Conservation (phyloP, 352 stramenopile genomes). For the Globisporangium alternatum region DNA sequence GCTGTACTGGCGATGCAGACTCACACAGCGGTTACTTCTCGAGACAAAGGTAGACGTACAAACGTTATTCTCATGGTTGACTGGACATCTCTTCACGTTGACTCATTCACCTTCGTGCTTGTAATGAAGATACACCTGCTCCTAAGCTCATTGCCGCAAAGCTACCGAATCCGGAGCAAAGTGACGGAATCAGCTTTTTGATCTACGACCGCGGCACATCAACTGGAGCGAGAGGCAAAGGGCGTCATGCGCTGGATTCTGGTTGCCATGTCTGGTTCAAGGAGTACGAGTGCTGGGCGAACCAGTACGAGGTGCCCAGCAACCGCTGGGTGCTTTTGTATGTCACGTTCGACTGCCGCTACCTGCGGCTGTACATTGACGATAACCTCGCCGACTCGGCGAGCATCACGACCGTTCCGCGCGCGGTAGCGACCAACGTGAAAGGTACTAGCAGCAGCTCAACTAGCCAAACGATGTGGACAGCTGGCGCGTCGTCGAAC, state of each 20-base stretch:
- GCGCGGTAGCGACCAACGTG: not conserved
- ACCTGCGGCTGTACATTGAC: slow-evolving; percentile 48
- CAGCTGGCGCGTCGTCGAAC: slow-evolving; percentile 15
- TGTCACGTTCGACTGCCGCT: slow-evolving; percentile 47
- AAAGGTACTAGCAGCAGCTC: slow-evolving; percentile 3
- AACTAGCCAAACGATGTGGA: slow-evolving; percentile 20
- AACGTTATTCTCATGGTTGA: not conserved
- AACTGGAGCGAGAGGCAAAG: not conserved
- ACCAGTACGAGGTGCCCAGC: slow-evolving; percentile 45
- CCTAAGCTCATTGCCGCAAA: slow-evolving; percentile 49
- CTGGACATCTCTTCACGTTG: not conserved
- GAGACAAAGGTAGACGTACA: slow-evolving; percentile 1
- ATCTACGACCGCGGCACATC: slow-evolving; percentile 51
- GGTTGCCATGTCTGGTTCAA: slow-evolving; percentile 48
- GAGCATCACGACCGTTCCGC: slow-evolving; percentile 12
- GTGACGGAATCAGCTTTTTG: slow-evolving; percentile 28
- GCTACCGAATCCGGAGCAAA: slow-evolving; percentile 18
- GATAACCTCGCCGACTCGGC: slow-evolving; percentile 45
- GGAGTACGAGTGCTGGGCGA: slow-evolving; percentile 43
- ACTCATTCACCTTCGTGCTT: slow-evolving; percentile 5
- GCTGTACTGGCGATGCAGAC: slow-evolving; percentile 9
- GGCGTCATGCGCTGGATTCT: slow-evolving; percentile 16
- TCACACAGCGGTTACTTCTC: not conserved
- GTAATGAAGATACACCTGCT: slow-evolving; percentile 14
- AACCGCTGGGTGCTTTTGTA: slow-evolving; percentile 49